A percentile compares a stretch with the other conserved stretches of the same genome.
These are phyloP conservation scores for Phytophthora ohioensis DNA, from an alignment of 352 stramenopile species.

Conservation along the genomic window DNA sequence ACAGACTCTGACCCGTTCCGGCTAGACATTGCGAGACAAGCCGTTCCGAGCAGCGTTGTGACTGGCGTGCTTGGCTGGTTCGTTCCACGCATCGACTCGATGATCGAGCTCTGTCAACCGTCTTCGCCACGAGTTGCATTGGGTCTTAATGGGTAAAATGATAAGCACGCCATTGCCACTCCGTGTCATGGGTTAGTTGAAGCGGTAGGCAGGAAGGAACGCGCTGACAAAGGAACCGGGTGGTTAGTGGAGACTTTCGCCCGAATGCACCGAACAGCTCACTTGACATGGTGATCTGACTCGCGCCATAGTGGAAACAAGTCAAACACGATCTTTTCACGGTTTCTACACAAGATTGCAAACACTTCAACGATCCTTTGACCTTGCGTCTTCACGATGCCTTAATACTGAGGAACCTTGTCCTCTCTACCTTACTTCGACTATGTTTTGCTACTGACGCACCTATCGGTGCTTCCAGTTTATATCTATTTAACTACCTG, in stretches of 20 bases:
- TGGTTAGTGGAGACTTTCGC: slow-evolving; percentile 22
- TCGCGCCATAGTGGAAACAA: slow-evolving; percentile 3
- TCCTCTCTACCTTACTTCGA: background rate
- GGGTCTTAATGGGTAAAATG: slow-evolving; percentile 31
- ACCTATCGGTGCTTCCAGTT: slow-evolving; percentile 15
- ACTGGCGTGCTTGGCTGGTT: slow-evolving; percentile 25
- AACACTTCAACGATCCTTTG: slow-evolving; percentile 6
- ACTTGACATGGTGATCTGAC: background rate
- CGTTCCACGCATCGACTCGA: slow-evolving; percentile 2
- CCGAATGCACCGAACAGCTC: slow-evolving; percentile 10
- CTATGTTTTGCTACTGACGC: background rate
- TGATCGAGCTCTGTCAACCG: slow-evolving; percentile 1
- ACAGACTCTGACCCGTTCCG: slow-evolving; percentile 3
- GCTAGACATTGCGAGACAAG: slow-evolving; percentile 1
- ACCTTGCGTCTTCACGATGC: background rate
- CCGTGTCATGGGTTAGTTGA: slow-evolving; percentile 14
- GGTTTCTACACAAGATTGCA: slow-evolving; percentile 17
- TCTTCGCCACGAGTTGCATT: slow-evolving; percentile 22
- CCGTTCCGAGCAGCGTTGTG: slow-evolving; percentile 6
- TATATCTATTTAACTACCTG: slow-evolving; percentile 26
- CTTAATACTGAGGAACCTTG: background rate
- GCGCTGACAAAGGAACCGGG: slow-evolving; percentile 6
- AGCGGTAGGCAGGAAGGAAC: slow-evolving; percentile 5
- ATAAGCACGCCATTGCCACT: slow-evolving; percentile 33
- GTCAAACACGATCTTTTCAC: slow-evolving; percentile 26